These are phyloP conservation scores for Globisporangium nodosum DNA, from an alignment of 352 stramenopile species.

Conservation along the genomic window DNA sequence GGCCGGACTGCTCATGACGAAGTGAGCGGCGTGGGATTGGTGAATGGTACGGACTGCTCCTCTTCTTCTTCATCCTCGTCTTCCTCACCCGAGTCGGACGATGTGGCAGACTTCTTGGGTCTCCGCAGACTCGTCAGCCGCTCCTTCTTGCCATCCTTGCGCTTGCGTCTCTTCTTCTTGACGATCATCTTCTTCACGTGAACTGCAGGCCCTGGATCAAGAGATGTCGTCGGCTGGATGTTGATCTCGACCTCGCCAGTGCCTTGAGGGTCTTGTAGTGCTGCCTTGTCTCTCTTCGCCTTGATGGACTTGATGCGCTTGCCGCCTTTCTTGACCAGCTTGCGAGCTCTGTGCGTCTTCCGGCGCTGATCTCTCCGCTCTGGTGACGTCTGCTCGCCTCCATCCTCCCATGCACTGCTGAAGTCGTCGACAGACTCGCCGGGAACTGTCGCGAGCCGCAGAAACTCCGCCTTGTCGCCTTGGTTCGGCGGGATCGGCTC, in stretches of 20 bases:
- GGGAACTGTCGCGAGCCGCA: not conserved
- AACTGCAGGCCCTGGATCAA: not conserved
- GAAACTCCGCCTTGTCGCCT: conserved; percentile 1
- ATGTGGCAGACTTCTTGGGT: not conserved
- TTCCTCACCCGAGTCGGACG: conserved; percentile 1
- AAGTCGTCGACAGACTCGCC: conserved; percentile 18
- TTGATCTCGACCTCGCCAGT: not conserved
- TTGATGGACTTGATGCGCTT: conserved; percentile 11
- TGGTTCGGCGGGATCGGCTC: conserved; percentile 38
- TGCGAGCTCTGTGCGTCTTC: conserved; percentile 9
- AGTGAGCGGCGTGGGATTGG: not conserved
- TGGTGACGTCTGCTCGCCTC: not conserved
- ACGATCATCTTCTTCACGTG: conserved; percentile 6
- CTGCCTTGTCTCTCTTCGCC: conserved; percentile 10
- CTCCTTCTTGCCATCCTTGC: conserved; percentile 9
- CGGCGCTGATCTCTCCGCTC: conserved; percentile 2
- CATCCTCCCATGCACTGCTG: conserved; percentile 27
- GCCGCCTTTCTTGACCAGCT: conserved; percentile 5
- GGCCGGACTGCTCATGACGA: conserved; percentile 37
- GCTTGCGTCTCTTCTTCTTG: conserved; percentile 6
- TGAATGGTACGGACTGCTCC: not conserved
- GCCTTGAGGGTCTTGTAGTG: not conserved
- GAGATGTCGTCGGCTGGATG: not conserved
- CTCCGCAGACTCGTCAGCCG: not conserved
- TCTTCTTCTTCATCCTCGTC: not conserved